Evolutionary conservation across 2,329 filamentous ascomycete species (phyloP).

Genomic region (Aspergillaceae sp.): DNA sequence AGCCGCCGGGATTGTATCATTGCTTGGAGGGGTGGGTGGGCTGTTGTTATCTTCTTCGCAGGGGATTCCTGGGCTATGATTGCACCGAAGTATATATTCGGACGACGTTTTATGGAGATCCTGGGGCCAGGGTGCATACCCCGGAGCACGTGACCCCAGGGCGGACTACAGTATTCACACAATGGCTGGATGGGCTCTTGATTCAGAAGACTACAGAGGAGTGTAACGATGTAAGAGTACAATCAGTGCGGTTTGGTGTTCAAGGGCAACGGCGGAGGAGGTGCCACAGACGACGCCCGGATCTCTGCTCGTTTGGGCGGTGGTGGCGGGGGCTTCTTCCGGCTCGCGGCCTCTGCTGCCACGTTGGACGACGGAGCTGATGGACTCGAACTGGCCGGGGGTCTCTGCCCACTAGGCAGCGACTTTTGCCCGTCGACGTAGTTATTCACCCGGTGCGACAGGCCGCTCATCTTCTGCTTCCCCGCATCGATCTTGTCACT

Average conservation of each 20-base stretch:
- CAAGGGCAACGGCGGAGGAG: conserved; percentile 49
- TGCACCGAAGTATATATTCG: too few relatives aligned
- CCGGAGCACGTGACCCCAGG: too few relatives aligned
- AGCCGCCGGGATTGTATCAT: too few relatives aligned
- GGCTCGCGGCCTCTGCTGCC: conserved; percentile 24
- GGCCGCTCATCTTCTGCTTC: conserved; percentile 32
- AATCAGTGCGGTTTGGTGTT: conserved; percentile 46
- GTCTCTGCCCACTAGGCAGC: conserved; percentile 12
- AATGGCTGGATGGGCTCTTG: too few relatives aligned
- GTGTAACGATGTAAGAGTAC: background rate
- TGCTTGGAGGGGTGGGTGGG: too few relatives aligned
- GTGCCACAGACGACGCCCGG: conserved; percentile 23
- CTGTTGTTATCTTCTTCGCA: too few relatives aligned
- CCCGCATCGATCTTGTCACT: conserved; percentile 59
- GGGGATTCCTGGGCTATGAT: too few relatives aligned
- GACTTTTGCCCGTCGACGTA: conserved; percentile 36
- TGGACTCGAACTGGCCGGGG: conserved; percentile 1
- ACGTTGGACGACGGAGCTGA: conserved; percentile 14
- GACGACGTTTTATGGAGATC: too few relatives aligned
- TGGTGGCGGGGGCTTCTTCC: conserved; percentile 48
- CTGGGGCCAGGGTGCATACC: too few relatives aligned
- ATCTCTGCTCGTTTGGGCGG: conserved; percentile 50
- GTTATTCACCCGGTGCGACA: conserved; percentile 43
- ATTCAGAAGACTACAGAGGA: background rate
- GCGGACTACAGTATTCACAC: too few relatives aligned